Evolutionary conservation across 768 basidiomycete species (phyloP).

Genomic region (Amanita polypyramis): DNA sequence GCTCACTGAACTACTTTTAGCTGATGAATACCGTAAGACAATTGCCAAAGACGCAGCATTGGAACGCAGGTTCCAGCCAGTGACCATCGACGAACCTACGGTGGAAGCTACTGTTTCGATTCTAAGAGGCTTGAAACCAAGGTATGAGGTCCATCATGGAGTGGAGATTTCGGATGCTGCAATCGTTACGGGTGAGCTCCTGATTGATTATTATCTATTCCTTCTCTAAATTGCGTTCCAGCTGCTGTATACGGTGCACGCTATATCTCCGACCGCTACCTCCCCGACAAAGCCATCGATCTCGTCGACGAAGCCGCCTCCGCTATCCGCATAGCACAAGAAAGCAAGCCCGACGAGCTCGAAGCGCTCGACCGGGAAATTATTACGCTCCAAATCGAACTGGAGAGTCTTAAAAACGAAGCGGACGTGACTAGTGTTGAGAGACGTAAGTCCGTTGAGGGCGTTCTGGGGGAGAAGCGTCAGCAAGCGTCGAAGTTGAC

Average conservation of each 20-base stretch:
- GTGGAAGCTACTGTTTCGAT: constrained; percentile 82
- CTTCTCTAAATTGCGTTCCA: constrained; percentile 13
- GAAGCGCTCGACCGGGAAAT: constrained; percentile 78
- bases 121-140: constrained; percentile 71
- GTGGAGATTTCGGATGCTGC: constrained; percentile 87
- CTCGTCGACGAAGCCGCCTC: constrained; percentile 91
- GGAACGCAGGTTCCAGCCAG: constrained; percentile 85
- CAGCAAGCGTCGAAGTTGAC: constrained; percentile 52
- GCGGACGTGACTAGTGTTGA: constrained; percentile 76
- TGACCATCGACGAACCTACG: constrained; percentile 80
- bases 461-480: constrained; percentile 47
- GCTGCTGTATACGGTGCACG: constrained; percentile 79
- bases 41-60: constrained; percentile 90
- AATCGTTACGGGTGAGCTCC: constrained; percentile 62
- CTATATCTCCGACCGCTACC: constrained; percentile 79
- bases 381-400: constrained; percentile 80
- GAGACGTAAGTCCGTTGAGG: constrained; percentile 57
- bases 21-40: constrained; percentile 84
- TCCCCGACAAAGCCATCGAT: constrained; percentile 90
- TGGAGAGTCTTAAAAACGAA: constrained; percentile 85
- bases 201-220: not conserved
- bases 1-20: constrained; percentile 19
- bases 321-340: constrained; percentile 77
- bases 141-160: constrained; percentile 89
- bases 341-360: constrained; percentile 78